A percentile compares a stretch with the other conserved stretches of the same genome.
phyloP scores from a whole-genome alignment of 2,329 filamentous ascomycete genomes.

The Aureobasidium sp. region DNA sequence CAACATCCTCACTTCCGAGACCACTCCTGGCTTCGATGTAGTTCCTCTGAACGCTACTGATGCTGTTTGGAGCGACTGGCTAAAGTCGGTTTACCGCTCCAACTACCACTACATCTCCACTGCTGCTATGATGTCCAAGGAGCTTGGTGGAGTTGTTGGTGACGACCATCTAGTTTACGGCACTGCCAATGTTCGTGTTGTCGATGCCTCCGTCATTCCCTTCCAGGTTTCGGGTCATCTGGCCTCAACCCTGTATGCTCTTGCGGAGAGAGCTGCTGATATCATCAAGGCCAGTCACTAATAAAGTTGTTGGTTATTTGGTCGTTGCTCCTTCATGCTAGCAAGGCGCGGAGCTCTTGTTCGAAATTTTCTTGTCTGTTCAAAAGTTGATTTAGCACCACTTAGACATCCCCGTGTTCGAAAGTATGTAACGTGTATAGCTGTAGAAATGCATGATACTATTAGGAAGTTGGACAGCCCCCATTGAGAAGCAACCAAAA shows the following conservation, averaged over 20 bases:
- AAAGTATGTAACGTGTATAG: too few relatives aligned
- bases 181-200: conserved; percentile 26
- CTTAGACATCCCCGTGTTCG: too few relatives aligned
- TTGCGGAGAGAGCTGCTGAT: conserved; percentile 28
- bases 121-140: conserved; percentile 26
- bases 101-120: conserved; percentile 28
- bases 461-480: too few relatives aligned
- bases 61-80: conserved; percentile 16
- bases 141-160: conserved; percentile 30
- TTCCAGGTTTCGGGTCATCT: conserved; percentile 29
- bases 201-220: conserved; percentile 28
- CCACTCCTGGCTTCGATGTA: conserved; percentile 5
- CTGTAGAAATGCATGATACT: not conserved
- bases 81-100: conserved; percentile 11
- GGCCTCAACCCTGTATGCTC: conserved; percentile 28
- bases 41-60: conserved; percentile 15
- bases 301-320: not conserved
- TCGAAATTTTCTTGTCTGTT: not conserved
- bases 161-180: conserved; percentile 26
- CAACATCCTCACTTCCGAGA: conserved; percentile 18
- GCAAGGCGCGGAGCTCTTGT: not conserved
- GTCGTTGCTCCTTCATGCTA: not conserved
- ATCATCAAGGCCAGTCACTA: conserved; percentile 15
- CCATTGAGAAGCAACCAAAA: too few relatives aligned
- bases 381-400: not conserved